Evolutionary conservation across 2,329 filamentous ascomycete species (phyloP), one percentile per base, ranked within the genome.

Genomic region (Colletotrichum sp.): DNA sequence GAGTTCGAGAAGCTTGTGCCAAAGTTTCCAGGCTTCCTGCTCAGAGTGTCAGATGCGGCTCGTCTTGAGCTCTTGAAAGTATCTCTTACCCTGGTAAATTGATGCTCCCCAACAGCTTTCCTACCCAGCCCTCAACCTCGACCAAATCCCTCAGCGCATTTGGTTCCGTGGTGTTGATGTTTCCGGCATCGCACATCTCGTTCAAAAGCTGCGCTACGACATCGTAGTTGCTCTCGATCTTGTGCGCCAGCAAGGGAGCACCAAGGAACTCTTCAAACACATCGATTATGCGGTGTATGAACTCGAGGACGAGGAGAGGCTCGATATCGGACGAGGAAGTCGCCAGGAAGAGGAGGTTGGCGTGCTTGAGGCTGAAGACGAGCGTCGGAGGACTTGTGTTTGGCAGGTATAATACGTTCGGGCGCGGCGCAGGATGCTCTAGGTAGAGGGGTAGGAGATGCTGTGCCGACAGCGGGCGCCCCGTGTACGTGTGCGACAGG

Each of bases 181-280:
- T 91, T 18, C 97, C 97, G 55, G 93, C 95, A 88, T 99, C 97
- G 83, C 97, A 98, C 94, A 99, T 98, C 86, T 99, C 97, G 77
- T 93, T 95, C 75, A 99, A 89, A 30, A 99, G 87, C 86, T 99
- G 97, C 21, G 96, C 96, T 39, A 98, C 94, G 32, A 99, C 93
- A 91, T 99, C 95, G 85, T 99, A 99, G 84, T 92, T 96, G 79
- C 89, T 91, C 85, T 98, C 96, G 78, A 99, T 94, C 87, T 97
- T 98, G 82, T 91, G 91, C 24, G 96, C 93, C 73, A 98, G 88
- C 65, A 99, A 86, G 16, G 97, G 97, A 61, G 95, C 93, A 74
- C 96, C 96, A 9, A 99, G 89, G 83, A 98, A 99, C 82, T 98
- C 96, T 86, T 99, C 96, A 39, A 99, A 91, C 14, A 95, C 93